Base-by-base conservation (phyloP, 2,329 filamentous ascomycete genomes). In the Neofusicoccum laricinum region DNA sequence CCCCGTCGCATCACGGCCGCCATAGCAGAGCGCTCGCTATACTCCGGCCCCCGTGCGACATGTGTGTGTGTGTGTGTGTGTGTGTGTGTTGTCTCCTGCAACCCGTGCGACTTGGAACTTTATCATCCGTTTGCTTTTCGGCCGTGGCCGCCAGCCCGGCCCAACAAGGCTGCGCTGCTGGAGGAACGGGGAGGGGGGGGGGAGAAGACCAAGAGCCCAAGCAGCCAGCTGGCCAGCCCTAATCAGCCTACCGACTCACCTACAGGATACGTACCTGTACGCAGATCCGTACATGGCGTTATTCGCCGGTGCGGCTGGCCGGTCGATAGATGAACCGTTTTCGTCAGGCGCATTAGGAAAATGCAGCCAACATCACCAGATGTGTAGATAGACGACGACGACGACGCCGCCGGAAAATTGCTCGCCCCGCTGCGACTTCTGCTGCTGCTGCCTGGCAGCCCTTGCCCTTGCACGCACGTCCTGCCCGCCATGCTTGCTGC, bases 261-360 rank as follows among this genome's bases (percentile, higher is more conserved):
- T 43, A 17, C n/a, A 38, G 21, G 30, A 25, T 38, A 11, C 38
- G 21, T 11, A 30, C 51, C 50, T 57, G 51, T 43, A 6, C 38
- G 36, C 14, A 43, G 19, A 43, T 59, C 53, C 53, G 15, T 45
- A 32, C 53, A 45, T 15, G 40, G 53, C 40, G 53, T 30, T 25
- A 34, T 45, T 59, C 40, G 55, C 41, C 55, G 40, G 51, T 14
- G 21, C 19, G 36, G 34, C 17, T 21, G 21, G 21, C 55, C 25
- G 55, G 21, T 12, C 55, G 25, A 17, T 46, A 34, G 17, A 17
- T 36, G 8, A 17, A 36, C 55, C 55, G 38, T 59, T 58, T 59
- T 59, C 55, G 55, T 59, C 55, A 59, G 41, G 51, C 38, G 50
- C 50, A 41, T 55, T 51, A 40, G 50, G 17, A 19, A 4, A 36